Base-by-base conservation (phyloP, 2,329 filamentous ascomycete species). In the Colletotrichum aenigma region DNA sequence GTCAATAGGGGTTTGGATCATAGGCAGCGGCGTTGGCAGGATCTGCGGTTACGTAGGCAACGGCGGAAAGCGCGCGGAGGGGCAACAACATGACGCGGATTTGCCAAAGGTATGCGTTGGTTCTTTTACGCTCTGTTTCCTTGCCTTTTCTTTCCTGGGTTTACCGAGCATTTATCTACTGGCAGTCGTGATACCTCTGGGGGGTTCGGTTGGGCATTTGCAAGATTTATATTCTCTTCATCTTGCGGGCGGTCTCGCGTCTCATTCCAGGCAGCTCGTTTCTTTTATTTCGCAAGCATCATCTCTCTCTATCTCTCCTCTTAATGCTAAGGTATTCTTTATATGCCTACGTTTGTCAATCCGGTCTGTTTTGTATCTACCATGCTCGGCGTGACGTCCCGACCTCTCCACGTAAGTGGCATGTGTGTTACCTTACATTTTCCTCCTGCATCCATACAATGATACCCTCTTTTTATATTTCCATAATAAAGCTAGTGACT, bases 101-200 rank as follows among this genome's bases (percentile, higher is more conserved):
- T n/a, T 24, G 21, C 60, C 26, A 56, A 28, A 15, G 32, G 30
- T 28, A 15, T 52, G 70, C 52, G 43, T n/a, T 67, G 62, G 73
- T 66, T 60, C 65, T 66, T 30, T 32, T 68, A 32, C 69, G 64
- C 43, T 62, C 77, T 78, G 78, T 76, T 80, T 76, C 75, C 75
- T 77, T 74, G 79, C 70, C 80, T 80, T 79, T 62, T 64, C 61
- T 69, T 64, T 58, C 36, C 67, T 73, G 66, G 74, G 70, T 75
- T 73, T 70, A 65, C 48, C 67, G 79, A 71, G 75, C 79, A 79
- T 75, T 71, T 32, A 56, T 78, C 65, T 58, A 78, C 36, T 24
- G 74, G 72, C 68, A 70, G 70, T 66, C 65, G 48, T 76, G 77
- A 78, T 78, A 78, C 77, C 77, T 78, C 56, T 69, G 68, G 64